These are phyloP conservation scores for Trichosporon coremiiforme DNA, from an alignment of 1,284 basidiomycete genomes.

Conservation along the genomic window DNA sequence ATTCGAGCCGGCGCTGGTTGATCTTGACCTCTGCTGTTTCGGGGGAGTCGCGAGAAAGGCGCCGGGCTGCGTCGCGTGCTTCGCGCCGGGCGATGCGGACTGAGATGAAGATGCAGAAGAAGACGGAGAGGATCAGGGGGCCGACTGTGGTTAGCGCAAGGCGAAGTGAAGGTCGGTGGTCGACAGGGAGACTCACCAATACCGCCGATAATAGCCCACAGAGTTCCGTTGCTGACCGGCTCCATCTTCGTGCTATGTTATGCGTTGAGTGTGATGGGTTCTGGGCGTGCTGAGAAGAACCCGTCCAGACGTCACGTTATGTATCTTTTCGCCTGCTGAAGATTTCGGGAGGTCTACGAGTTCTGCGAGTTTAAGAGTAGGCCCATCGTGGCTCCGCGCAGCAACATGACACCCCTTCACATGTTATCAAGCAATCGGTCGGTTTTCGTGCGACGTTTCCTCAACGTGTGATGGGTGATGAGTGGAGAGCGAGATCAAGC, in stretches of 20 bases:
- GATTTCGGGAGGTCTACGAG: background rate
- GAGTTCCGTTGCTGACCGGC: background rate
- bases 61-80: background rate
- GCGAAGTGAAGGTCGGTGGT: too few species aligned
- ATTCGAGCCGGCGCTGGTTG: background rate
- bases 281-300: background rate
- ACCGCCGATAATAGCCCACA: constrained; percentile 8
- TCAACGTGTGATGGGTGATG: too few species aligned
- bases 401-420: background rate
- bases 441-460: too few species aligned
- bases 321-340: background rate
- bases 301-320: background rate
- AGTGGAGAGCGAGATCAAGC: too few species aligned
- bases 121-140: background rate
- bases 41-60: background rate
- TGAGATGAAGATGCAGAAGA: background rate
- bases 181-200: constrained; percentile 7
- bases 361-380: background rate
- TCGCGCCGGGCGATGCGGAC: background rate
- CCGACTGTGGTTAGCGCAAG: background rate
- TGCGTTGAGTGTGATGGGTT: too few species aligned
- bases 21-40: background rate
- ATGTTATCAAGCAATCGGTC: background rate
- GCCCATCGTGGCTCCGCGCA: background rate
- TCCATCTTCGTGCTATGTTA: background rate